These are phyloP conservation scores for Fusarium sp. DNA, from an alignment of 2,329 filamentous ascomycete species.

Conservation along the genomic window DNA sequence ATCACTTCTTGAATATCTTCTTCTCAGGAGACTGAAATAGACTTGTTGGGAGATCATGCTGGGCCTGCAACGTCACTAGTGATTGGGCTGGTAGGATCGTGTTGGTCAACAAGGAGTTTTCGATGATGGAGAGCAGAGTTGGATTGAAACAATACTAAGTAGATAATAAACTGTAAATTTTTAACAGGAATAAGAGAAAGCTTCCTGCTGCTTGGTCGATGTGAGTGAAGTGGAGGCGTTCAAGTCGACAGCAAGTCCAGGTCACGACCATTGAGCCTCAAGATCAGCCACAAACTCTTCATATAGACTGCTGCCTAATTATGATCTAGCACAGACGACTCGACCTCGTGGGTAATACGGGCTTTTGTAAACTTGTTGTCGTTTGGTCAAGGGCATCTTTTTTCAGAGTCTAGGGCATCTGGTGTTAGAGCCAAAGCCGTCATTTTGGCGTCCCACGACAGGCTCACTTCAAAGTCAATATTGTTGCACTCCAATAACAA, in stretches of 20 bases:
- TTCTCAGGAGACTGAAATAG: not conserved
- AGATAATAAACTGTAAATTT: not conserved
- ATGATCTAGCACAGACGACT: too few species aligned
- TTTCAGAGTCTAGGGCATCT: too few species aligned
- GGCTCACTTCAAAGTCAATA: not conserved
- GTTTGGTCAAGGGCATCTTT: too few species aligned
- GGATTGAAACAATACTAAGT: not conserved
- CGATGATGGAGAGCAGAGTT: not conserved
- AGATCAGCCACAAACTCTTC: rapidly evolving
- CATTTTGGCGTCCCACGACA: too few species aligned
- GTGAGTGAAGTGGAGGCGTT: not conserved
- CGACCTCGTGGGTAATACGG: too few species aligned
- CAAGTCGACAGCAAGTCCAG: not conserved
- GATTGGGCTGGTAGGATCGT: not conserved
- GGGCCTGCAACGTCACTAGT: rapidly evolving
- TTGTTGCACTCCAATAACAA: not conserved
- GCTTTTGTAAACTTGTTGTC: too few species aligned
- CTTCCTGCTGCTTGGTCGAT: not conserved
- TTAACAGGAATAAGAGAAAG: not conserved
- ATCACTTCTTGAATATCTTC: not conserved
- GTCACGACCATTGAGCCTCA: not conserved
- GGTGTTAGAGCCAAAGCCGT: too few species aligned
- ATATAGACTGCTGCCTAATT: not conserved
- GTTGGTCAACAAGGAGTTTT: not conserved
- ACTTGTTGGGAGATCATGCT: not conserved